Base-by-base conservation (phyloP, 2,329 filamentous ascomycete genomes). In the Didymella exigua region DNA sequence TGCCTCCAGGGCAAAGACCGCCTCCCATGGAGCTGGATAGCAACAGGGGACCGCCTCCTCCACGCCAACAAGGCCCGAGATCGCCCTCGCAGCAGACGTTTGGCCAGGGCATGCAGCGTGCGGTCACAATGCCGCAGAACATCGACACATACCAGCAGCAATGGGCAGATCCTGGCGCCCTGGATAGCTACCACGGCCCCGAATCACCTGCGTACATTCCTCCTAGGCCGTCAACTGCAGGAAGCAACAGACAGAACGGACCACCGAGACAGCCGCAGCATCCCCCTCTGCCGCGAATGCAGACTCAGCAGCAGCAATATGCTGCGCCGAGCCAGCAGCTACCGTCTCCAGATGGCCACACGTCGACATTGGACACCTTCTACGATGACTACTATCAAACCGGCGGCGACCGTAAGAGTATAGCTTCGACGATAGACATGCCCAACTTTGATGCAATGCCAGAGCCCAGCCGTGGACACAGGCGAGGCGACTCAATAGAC, bases 381-480 rank as follows among this genome's bases (percentile, higher is more conserved):
- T 82, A 83, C 53, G 81, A 82, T 53, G 66, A 76, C 65, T 76
- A 80, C 63, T 75, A 80, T 63, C 71, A 71, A n/a, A 66, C 71
- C n/a, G 62, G 49, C 26, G 64, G 49, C 38, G 62, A 59, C 49
- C 71, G 68, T 23, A 69, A 75, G 37, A 77, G 77, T 31, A 73
- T 75, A 45, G 74, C 76, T 43, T 75, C 78, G 45, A 81, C 84
- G 43, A 78, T 79, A 16, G 84, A 86, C 42, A 86, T 87, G 84
- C 85, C 85, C 2, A 82, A 88, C 60, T 87, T 87, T 61, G 84
- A 86, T 65, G 81, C 81, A 2, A 80, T 82, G 57, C 75, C 78
- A n/a, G 70, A 77, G 21, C 53, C 65, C 5, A 62, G 54, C 33
- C 64, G 46, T 27, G 62, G 56, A 27, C 71, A 73, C 50, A 67